phyloP scores from a whole-genome alignment of 2,329 filamentous ascomycete genomes.

The Coniochaeta sp. region DNA sequence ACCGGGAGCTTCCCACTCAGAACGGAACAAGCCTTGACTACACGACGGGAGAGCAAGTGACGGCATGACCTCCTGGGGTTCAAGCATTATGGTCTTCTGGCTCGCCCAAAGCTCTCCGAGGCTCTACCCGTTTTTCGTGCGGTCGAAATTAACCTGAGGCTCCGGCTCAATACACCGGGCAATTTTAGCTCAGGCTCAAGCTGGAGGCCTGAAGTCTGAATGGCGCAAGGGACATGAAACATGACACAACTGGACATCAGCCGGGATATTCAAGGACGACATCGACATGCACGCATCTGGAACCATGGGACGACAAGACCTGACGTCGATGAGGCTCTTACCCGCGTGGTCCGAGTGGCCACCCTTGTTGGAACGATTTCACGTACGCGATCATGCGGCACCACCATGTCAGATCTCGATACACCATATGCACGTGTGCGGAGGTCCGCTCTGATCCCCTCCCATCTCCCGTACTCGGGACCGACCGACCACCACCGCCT shows the following conservation, averaged over 20 bases:
- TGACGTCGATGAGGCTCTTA: conserved; percentile 19
- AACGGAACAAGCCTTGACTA: not conserved
- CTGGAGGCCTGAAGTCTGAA: not conserved
- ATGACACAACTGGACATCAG: conserved; percentile 8
- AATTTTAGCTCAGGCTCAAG: not conserved
- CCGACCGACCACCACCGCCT: not conserved
- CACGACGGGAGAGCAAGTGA: not conserved
- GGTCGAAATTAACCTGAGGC: not conserved
- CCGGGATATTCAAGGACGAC: conserved; percentile 2
- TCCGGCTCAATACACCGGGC: not conserved
- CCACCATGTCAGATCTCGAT: conserved; percentile 15
- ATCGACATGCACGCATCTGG: not conserved
- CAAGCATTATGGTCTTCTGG: not conserved
- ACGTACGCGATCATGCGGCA: conserved; percentile 16
- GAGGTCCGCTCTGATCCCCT: conserved; percentile 15
- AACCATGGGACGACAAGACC: conserved; percentile 2
- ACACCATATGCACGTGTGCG: conserved; percentile 13
- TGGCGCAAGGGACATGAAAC: conserved; percentile 3
- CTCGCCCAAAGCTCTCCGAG: not conserved
- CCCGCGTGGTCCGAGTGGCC: conserved; percentile 11
- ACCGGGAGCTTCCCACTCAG: conserved; percentile 3
- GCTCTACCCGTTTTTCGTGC: not conserved
- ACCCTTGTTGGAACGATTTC: conserved; percentile 11
- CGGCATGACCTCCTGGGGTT: not conserved
- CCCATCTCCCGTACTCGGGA: not conserved